These are phyloP conservation scores for Melastoma malabathricum DNA, from an alignment of 345 rosid genomes.

Conservation along the genomic window DNA sequence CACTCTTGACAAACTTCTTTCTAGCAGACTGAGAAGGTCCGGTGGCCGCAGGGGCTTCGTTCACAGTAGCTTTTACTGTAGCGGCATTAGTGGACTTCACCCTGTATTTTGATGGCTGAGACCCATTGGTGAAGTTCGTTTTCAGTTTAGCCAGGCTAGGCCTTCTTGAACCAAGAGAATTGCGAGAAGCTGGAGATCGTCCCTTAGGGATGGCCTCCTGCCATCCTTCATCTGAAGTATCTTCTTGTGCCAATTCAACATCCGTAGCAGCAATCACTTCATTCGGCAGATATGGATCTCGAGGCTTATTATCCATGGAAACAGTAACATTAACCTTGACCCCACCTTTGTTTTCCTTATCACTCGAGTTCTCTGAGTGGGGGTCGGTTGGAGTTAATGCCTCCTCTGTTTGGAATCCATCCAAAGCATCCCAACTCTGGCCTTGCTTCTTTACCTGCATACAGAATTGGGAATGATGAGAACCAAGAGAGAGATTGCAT, in stretches of 20 bases:
- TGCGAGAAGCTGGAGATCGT: constrained; percentile 62
- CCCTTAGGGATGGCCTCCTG: constrained; percentile 95
- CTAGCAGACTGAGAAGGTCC: constrained; percentile 31
- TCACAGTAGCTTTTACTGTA: constrained; percentile 41
- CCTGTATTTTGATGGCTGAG: constrained; percentile 53
- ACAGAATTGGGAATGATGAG: constrained; percentile 6
- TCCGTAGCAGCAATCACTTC: constrained; percentile 17
- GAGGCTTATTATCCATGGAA: constrained; percentile 28
- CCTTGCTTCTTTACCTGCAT: constrained; percentile 65
- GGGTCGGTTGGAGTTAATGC: constrained; percentile 27
- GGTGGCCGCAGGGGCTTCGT: constrained; percentile 30
- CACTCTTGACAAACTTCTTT: constrained; percentile 54
- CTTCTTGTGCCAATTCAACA: constrained; percentile 29
- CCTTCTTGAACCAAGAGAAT: constrained; percentile 49
- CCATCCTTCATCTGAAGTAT: constrained; percentile 90
- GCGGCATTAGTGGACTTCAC: constrained; percentile 49
- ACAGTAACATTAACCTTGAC: constrained; percentile 32
- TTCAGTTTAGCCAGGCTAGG: constrained; percentile 80
- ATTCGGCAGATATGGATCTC: constrained; percentile 31
- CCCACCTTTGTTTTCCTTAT: constrained; percentile 61
- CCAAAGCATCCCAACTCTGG: constrained; percentile 52
- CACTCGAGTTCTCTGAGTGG: constrained; percentile 46
- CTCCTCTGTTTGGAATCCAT: constrained; percentile 58
- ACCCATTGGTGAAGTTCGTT: constrained; percentile 63
- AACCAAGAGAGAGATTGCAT: not conserved